These are phyloP conservation scores for Tulasnella sp. DNA, from an alignment of 768 basidiomycete genomes.

Conservation along the genomic window DNA sequence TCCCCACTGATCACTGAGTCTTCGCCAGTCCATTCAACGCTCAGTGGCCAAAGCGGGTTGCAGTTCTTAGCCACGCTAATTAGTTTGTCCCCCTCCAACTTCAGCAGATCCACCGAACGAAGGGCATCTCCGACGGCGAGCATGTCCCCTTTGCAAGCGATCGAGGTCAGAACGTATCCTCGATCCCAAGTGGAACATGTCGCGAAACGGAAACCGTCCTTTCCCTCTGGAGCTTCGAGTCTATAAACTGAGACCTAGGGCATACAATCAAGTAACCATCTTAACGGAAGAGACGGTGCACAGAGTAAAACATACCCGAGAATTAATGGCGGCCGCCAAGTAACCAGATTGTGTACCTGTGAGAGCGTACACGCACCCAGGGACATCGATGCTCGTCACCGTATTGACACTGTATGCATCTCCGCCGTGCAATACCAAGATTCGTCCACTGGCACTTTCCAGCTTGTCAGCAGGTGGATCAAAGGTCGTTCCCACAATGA, in stretches of 20 bases:
- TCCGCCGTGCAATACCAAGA: conserved; percentile 41
- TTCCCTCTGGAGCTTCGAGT: conserved; percentile 29
- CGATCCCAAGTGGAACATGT: conserved; percentile 60
- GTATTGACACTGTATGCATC: conserved; percentile 22
- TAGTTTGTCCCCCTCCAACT: conserved; percentile 37
- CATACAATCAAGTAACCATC: conserved; percentile 19
- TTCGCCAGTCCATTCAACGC: conserved; percentile 46
- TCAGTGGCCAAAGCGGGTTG: conserved; percentile 61
- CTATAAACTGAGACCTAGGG: conserved; percentile 38
- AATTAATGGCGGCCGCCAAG: conserved; percentile 63
- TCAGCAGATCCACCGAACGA: conserved; percentile 63
- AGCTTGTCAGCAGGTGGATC: conserved; percentile 24
- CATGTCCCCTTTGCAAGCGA: conserved; percentile 44
- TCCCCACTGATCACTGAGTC: conserved; percentile 61
- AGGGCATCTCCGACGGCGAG: conserved; percentile 73
- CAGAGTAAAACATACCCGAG: conserved; percentile 45
- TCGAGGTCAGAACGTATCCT: conserved; percentile 64
- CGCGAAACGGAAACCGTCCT: conserved; percentile 31
- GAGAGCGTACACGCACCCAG: conserved; percentile 63
- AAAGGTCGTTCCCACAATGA: conserved; percentile 35
- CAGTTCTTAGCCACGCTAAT: conserved; percentile 60
- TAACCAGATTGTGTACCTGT: conserved; percentile 33
- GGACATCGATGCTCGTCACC: conserved; percentile 37
- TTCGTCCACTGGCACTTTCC: conserved; percentile 42
- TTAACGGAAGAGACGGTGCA: neutral